Base-by-base conservation (phyloP, 2,329 filamentous ascomycete genomes). In the Diaporthe ilicicola region DNA sequence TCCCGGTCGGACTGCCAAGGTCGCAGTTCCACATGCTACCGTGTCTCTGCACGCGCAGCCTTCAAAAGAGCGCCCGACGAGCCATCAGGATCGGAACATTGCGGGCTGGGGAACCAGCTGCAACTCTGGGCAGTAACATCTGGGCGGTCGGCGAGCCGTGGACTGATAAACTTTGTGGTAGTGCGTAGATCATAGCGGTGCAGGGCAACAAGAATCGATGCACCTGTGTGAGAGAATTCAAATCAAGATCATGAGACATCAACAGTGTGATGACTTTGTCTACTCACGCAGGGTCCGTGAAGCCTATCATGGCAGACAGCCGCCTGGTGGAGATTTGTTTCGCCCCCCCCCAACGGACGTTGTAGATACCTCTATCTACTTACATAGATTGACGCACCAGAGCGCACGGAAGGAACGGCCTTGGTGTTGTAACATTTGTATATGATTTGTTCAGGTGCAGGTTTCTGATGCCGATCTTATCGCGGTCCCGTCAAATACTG, bases 221-320 rank as follows among this genome's bases (percentile, higher is more conserved):
- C 19, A 17, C 42, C 42, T 10, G 42, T 62, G 59, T 34, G 59
- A 27, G 12, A 48, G 22, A 34, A 24, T 32, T 24, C 9, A 6
- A 17, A 22, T 15, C 24, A 22, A 32, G 19, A 62, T 48, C 7
- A 62, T 61, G 56, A 62, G 56, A 62, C 56, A 27, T 22, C 56
- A 39, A 39, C 42, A 62, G 59, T 48, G 56, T 62, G 56, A 62
- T 62, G 56, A 32, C 15, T n/a, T 5, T 17, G 17, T 9, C 8
- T 9, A 34, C 10, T n/a, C n/a, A 22, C 48, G 48, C 10, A n/a
- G 39, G 56, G 27, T 32, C 56, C 19, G 59, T 48, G 27, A 62
- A 62, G 59, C 34, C 42, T 34, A 48, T 62, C 55, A 61, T 39
- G 55, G 37, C 29, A 46, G 55, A 61, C 24, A 61, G 55, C 55